Evolutionary conservation across 2,329 filamentous ascomycete species (phyloP), one percentile per base, ranked within the genome.

Genomic region (Hymenoscyphus albidus): DNA sequence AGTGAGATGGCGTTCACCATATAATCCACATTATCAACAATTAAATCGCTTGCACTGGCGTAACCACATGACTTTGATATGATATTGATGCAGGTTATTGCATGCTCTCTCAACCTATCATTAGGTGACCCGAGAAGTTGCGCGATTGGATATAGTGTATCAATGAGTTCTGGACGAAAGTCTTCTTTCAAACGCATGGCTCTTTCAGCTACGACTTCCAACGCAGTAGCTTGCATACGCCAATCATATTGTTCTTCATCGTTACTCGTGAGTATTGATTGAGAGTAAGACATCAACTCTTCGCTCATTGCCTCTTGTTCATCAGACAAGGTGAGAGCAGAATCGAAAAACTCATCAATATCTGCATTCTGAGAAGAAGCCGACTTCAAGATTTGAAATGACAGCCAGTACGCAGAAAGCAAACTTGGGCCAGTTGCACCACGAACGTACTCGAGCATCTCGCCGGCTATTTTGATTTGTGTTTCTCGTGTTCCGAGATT

Each of bases 21-120:
- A 75, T 99, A 99, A 76, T 99, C 95, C 16, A 92, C 93, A 67
- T 99, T 99, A 61, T 90, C 87, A 35, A 98, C 85, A 48, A 99
- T 88, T 69, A 99, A 80, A 16, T 91, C 87, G 32, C 89, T 89
- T 4, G 94, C 89, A 70, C 83, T 88, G 0, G 74, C 67, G 72
- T 98, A 99, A 1, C 85, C 86, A 71, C 92, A 97, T 0, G 89
- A 83, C 2, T 77, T 74, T 0, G 94, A 89, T n/a, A 97, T 81
- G 18, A 87, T 85, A 72, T 97, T 95, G 14, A 99, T 81, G 42
- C 91, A 90, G 3, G 87, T 85, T 68, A 97, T 89, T 5, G 94
- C 92, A 75, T 98, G 93, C 39, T 86, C 84, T 69, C 93, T 89
- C 16, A 99, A 80, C 32, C 81, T 80, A 0, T 82, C 77, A 42